Evolutionary conservation across 2,329 filamentous ascomycete species (phyloP).

Genomic region (Fusarium goolgardi): DNA sequence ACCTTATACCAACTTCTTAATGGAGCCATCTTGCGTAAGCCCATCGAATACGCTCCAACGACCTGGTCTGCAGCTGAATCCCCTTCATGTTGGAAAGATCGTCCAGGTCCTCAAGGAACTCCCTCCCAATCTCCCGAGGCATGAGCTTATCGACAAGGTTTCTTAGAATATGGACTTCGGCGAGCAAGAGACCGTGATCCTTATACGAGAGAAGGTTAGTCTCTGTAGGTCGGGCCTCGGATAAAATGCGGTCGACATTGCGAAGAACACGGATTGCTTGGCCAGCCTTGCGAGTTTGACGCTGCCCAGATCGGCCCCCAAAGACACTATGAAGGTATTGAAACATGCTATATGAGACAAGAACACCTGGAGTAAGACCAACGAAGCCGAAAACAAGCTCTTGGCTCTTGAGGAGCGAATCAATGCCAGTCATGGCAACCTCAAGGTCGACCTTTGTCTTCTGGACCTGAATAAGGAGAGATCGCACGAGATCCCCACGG

Average conservation of each 20-base stretch:
- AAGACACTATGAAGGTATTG: conserved; percentile 78
- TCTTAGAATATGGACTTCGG: conserved; percentile 87
- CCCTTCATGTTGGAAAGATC: conserved; percentile 88
- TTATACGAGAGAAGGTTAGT: conserved; percentile 87
- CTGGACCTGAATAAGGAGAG: conserved; percentile 94
- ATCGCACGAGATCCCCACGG: conserved; percentile 86
- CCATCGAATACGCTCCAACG: conserved; percentile 88
- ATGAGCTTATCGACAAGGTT: conserved; percentile 70
- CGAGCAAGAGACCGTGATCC: conserved; percentile 89
- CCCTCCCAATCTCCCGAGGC: conserved; percentile 78
- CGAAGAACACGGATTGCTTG: conserved; percentile 82
- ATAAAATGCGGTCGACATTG: conserved; percentile 86
- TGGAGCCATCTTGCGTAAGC: conserved; percentile 80
- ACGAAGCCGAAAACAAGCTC: conserved; percentile 98
- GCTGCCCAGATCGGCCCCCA: conserved; percentile 75
- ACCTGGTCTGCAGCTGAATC: conserved; percentile 79
- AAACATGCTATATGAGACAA: conserved; percentile 81
- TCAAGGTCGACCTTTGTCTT: conserved; percentile 99
- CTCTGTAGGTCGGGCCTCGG: conserved; percentile 74
- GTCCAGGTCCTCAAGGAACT: conserved; percentile 89
- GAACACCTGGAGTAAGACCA: conserved; percentile 89
- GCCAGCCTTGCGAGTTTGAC: conserved; percentile 72
- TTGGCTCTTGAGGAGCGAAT: conserved; percentile 93
- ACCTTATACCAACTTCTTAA: conserved; percentile 39
- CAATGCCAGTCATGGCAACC: conserved; percentile 94